Conservation (phyloP, 2,329 filamentous ascomycete species). For the Chaetomium olivaceum region DNA sequence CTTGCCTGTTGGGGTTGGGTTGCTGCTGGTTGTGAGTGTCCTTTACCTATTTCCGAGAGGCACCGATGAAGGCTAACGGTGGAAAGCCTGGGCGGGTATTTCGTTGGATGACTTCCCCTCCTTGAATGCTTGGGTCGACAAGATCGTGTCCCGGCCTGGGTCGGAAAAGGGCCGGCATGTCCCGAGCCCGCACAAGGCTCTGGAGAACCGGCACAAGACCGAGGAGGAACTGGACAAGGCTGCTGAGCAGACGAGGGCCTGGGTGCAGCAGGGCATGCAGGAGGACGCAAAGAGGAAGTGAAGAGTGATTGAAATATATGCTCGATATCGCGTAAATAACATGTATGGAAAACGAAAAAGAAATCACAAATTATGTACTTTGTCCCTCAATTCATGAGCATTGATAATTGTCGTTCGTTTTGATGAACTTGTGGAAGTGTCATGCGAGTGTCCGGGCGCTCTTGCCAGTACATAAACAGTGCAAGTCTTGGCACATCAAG, state of each 20-base stretch:
- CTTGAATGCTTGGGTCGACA: slow-evolving; percentile 75
- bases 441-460: no score
- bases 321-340: neutral
- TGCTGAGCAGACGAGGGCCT: slow-evolving; percentile 51
- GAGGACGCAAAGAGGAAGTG: slow-evolving; percentile 55
- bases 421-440: no score
- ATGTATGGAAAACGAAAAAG: neutral
- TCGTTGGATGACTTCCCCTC: slow-evolving; percentile 62
- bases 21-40: slow-evolving; percentile 48
- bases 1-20: slow-evolving; percentile 83
- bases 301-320: neutral
- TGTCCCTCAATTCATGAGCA: neutral
- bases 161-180: slow-evolving; percentile 73
- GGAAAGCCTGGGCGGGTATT: slow-evolving; percentile 32
- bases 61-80: neutral
- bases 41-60: neutral
- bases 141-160: slow-evolving; percentile 66
- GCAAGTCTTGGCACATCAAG: neutral
- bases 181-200: slow-evolving; percentile 60
- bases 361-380: neutral
- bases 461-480: no score
- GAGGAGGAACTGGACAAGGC: slow-evolving; percentile 53
- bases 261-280: slow-evolving; percentile 67
- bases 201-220: slow-evolving; percentile 43
- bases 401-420: neutral